These are phyloP conservation scores for Periconia sp. DNA, from an alignment of 2,329 filamentous ascomycete species.

Conservation along the genomic window DNA sequence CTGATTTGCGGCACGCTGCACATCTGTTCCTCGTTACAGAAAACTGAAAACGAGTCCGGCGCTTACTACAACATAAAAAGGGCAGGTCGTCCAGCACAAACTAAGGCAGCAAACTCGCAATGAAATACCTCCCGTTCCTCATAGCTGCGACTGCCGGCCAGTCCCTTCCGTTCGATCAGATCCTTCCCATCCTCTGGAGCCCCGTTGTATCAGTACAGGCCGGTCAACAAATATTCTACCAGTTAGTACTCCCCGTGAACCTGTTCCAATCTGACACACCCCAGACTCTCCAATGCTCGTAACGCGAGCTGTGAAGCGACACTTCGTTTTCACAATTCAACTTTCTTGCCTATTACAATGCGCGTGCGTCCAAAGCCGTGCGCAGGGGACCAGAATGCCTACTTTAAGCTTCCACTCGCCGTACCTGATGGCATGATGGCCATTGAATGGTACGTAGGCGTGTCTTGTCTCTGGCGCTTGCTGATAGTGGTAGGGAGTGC, in stretches of 20 bases:
- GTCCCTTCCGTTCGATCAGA: constrained; percentile 1
- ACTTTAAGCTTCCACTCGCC: background rate
- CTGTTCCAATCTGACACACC: background rate
- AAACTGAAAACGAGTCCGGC: no score
- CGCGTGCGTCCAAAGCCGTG: background rate
- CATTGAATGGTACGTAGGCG: constrained; percentile 1
- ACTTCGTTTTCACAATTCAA: constrained; percentile 1
- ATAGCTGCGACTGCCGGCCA: background rate
- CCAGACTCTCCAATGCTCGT: background rate
- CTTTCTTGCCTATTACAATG: background rate
- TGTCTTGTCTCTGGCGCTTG: background rate
- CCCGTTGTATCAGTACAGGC: background rate
- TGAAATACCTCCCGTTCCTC: background rate
- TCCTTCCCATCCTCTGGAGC: background rate
- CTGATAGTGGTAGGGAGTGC: background rate
- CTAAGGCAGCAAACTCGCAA: background rate
- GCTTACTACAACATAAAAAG: no score
- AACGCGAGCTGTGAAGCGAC: constrained; percentile 5
- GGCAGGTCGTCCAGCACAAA: background rate
- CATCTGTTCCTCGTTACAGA: no score
- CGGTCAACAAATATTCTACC: background rate
- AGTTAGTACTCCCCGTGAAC: background rate
- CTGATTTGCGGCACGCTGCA: no score
- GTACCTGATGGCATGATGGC: background rate
- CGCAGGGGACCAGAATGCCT: constrained; percentile 1